Percentiles rank a stretch among this genome's conserved stretches.
Evolutionary conservation across 768 basidiomycete species (phyloP).

Genomic region (Leccinum aurantiacum): DNA sequence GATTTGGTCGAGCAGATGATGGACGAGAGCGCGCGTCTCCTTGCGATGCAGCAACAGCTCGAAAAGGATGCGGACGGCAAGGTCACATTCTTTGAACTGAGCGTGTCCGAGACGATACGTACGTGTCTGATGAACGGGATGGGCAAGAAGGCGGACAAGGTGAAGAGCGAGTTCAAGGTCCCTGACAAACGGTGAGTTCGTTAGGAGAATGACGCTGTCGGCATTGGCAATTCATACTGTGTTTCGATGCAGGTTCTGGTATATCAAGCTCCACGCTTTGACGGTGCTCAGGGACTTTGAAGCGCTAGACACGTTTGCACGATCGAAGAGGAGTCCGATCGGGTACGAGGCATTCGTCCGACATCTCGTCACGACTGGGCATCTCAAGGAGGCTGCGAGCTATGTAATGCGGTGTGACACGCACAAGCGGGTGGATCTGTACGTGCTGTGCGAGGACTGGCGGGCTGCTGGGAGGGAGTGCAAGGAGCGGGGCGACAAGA

Average conservation of each 20-base stretch:
- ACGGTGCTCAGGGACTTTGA: constrained; percentile 83
- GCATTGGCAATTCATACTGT: background rate
- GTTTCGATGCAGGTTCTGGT: constrained; percentile 74
- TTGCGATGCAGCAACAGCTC: constrained; percentile 79
- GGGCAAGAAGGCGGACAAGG: constrained; percentile 84
- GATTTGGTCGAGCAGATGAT: constrained; percentile 63
- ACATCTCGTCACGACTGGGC: constrained; percentile 73
- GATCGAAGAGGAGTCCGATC: constrained; percentile 87
- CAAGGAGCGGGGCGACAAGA: constrained; percentile 85
- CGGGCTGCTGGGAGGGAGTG: constrained; percentile 83
- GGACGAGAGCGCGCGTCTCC: constrained; percentile 80
- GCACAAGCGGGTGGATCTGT: constrained; percentile 80
- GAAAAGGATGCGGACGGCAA: constrained; percentile 84
- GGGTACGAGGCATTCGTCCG: constrained; percentile 92
- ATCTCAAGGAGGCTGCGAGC: constrained; percentile 67
- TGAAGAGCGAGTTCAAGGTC: constrained; percentile 89
- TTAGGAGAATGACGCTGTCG: background rate
- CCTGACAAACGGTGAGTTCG: constrained; percentile 82
- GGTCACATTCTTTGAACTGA: constrained; percentile 77
- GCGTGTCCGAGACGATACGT: constrained; percentile 84
- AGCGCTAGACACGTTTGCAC: constrained; percentile 80
- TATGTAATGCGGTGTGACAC: constrained; percentile 87
- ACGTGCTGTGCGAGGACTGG: constrained; percentile 91
- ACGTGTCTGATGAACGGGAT: constrained; percentile 75
- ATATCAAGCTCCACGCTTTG: constrained; percentile 83